phyloP scores from a whole-genome alignment of 306 rosid genomes.

The Vigna nakashimae region DNA sequence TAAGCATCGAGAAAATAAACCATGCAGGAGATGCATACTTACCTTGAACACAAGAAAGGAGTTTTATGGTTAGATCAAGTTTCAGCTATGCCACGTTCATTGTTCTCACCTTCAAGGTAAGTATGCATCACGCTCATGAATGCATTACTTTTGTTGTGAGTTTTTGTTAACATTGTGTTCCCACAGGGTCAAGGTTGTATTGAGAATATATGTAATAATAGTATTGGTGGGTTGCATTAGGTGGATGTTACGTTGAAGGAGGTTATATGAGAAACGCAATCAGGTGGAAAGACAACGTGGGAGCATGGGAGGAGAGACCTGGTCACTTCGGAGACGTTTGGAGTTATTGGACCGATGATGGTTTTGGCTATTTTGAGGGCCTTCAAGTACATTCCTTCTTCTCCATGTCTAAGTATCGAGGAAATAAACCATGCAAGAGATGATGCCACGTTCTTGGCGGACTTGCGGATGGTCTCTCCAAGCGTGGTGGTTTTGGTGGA shows the following conservation, averaged over 20 bases:
- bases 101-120: constrained; percentile 34
- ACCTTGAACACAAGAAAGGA: background rate
- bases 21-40: no score
- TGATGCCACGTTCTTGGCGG: no score
- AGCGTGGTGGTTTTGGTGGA: no score
- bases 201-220: no score
- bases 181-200: constrained; percentile 54
- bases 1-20: no score
- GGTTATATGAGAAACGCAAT: background rate
- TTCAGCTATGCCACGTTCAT: constrained; percentile 42
- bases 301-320: background rate
- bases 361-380: no score
- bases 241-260: background rate
- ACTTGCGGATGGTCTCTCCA: no score
- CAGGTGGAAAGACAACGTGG: background rate
- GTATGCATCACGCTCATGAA: background rate
- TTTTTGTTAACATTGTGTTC: constrained; percentile 14
- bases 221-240: background rate
- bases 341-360: background rate
- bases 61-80: constrained; percentile 46
- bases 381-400: no score
- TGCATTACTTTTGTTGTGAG: background rate
- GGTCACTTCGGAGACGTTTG: background rate
- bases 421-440: no score
- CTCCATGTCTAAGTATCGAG: no score